A percentile compares a stretch with the other conserved stretches of the same genome.
Evolutionary conservation across 768 basidiomycete species (phyloP).

Genomic region (Auricularia cornea): DNA sequence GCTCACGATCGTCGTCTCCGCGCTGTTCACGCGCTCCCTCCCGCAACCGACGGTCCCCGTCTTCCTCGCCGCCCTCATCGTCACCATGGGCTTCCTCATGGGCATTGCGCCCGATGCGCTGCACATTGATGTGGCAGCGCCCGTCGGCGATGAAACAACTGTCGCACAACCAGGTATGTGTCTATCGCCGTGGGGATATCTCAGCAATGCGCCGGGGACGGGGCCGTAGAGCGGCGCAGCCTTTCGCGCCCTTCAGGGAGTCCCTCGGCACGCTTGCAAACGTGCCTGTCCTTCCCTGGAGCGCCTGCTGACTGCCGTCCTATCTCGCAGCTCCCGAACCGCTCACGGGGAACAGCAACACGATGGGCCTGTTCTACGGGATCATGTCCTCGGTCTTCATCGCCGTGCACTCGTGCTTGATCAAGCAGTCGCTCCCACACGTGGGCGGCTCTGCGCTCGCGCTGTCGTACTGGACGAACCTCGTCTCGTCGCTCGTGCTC

Average conservation of each 20-base stretch:
- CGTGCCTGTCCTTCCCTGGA: not conserved
- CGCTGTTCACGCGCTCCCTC: conserved; percentile 40
- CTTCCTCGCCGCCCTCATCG: conserved; percentile 44
- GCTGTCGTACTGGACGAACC: conserved; percentile 35
- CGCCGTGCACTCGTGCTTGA: conserved; percentile 36
- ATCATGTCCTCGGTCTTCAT: conserved; percentile 32
- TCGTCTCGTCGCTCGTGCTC: conserved; percentile 26
- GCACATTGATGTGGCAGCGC: conserved; percentile 17
- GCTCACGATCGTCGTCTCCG: conserved; percentile 68
- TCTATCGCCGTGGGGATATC: too few relatives aligned
- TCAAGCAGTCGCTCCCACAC: conserved; percentile 30
- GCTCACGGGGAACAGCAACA: not conserved
- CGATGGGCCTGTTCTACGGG: conserved; percentile 32
- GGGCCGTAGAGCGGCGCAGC: too few relatives aligned
- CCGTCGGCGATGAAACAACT: conserved; percentile 7
- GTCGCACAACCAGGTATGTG: conserved; percentile 3
- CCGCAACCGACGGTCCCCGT: conserved; percentile 43
- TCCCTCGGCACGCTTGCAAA: too few relatives aligned
- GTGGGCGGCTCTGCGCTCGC: conserved; percentile 33
- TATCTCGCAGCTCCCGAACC: not conserved
- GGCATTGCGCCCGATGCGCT: conserved; percentile 16
- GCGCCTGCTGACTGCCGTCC: not conserved
- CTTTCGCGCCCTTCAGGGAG: too few relatives aligned
- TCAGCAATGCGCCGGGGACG: too few relatives aligned
- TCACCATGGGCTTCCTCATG: conserved; percentile 36